These are phyloP conservation scores for Hsuehochloa calcarea DNA, from an alignment of 176 grass and related monocot genomes.

Conservation along the genomic window DNA sequence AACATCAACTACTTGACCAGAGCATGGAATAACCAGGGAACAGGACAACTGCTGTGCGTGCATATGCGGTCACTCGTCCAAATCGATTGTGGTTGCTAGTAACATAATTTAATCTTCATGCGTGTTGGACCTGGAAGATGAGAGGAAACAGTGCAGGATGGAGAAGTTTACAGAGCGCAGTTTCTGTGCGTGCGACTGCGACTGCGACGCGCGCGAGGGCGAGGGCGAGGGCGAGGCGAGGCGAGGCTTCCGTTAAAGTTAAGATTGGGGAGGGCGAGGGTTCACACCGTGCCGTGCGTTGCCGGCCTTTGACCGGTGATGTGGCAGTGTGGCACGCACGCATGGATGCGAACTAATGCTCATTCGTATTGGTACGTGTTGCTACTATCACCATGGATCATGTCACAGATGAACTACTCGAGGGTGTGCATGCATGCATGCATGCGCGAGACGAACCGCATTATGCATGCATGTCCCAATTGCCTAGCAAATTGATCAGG, in stretches of 20 bases:
- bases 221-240: background rate
- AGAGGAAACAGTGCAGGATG: background rate
- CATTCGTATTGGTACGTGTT: background rate
- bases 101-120: background rate
- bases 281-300: slow-evolving; percentile 9
- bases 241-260: too few relatives aligned
- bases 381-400: background rate
- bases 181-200: background rate
- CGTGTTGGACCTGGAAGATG: background rate
- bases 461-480: background rate
- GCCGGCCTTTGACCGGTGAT: background rate
- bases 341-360: background rate
- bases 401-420: background rate
- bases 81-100: background rate
- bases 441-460: too few relatives aligned
- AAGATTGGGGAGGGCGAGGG: background rate
- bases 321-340: background rate
- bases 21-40: background rate
- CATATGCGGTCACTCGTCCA: background rate
- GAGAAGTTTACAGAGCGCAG: background rate
- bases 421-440: background rate
- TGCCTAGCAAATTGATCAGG: background rate
- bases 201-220: too few relatives aligned
- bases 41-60: background rate
- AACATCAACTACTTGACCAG: background rate